Evolutionary conservation across 352 stramenopile genomes (phyloP).

Genomic region (Phytopythium kandeliae): DNA sequence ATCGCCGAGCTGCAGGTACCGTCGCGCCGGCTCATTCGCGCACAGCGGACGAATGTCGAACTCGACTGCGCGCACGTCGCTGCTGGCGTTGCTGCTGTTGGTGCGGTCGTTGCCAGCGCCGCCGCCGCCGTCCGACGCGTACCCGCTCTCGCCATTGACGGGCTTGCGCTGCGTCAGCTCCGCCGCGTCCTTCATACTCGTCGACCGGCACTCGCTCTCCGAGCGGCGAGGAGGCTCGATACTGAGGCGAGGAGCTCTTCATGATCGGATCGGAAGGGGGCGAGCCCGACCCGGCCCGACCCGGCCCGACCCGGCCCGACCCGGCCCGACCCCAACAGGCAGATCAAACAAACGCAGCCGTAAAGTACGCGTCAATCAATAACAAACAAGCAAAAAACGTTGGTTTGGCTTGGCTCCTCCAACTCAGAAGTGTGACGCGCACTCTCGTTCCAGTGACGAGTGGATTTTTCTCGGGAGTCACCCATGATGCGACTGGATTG

Average conservation of each 20-base stretch:
- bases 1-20: conserved; percentile 39
- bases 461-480: conserved; percentile 3
- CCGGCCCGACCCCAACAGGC: too few species aligned
- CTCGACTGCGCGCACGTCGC: conserved; percentile 39
- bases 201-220: too few species aligned
- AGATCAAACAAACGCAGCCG: too few species aligned
- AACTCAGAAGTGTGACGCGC: too few species aligned
- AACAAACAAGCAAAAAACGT: too few species aligned
- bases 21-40: conserved; percentile 31
- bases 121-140: conserved; percentile 9
- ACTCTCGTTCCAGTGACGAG: background rate
- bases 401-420: too few species aligned
- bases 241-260: background rate
- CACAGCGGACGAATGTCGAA: conserved; percentile 58
- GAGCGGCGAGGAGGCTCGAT: too few species aligned
- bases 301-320: too few species aligned
- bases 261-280: background rate
- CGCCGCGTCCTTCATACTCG: conserved; percentile 12
- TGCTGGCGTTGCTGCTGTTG: too few species aligned
- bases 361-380: too few species aligned
- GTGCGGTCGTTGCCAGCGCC: conserved; percentile 11
- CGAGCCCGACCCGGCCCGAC: too few species aligned
- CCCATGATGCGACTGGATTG: background rate
- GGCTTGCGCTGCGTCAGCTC: conserved; percentile 54
- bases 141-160: conserved; percentile 1